Conservation (phyloP, 73 alveolate genomes). For the Paramecium octaurelia region DNA sequence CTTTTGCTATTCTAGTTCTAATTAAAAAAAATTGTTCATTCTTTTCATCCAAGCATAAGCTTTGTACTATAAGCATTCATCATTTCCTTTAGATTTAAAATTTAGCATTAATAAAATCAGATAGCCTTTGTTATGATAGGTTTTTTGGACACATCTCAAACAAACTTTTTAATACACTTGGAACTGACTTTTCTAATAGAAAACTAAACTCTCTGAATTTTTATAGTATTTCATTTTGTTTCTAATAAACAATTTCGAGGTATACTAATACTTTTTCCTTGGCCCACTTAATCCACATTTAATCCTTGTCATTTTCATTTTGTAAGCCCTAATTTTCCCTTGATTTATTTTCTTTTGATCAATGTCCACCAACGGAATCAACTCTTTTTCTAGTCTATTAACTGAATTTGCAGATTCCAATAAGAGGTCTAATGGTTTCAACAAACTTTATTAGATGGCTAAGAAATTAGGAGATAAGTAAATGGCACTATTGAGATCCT, state of each 20-base stretch:
- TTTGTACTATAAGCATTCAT: no score
- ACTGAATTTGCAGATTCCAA: slow-evolving; percentile 44
- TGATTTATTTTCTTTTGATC: not conserved
- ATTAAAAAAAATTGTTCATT: slow-evolving; percentile 54
- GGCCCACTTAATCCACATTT: slow-evolving; percentile 52
- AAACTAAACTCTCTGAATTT: slow-evolving; percentile 49
- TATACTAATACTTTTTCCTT: not conserved
- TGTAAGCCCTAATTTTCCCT: slow-evolving; percentile 36
- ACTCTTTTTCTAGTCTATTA: slow-evolving; percentile 42
- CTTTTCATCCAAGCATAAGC: slow-evolving; percentile 55
- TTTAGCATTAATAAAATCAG: slow-evolving; percentile 52
- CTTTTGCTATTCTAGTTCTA: slow-evolving; percentile 45
- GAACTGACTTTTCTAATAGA: slow-evolving; percentile 39
- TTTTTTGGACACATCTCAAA: slow-evolving; percentile 36
- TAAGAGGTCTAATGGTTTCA: slow-evolving; percentile 37
- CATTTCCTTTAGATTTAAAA: no score
- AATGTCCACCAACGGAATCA: slow-evolving; percentile 54
- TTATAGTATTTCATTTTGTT: slow-evolving; percentile 40
- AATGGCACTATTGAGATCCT: not conserved
- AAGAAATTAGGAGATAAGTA: slow-evolving; percentile 33
- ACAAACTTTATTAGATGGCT: slow-evolving; percentile 13
- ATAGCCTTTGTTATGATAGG: slow-evolving; percentile 13
- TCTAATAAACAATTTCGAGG: slow-evolving; percentile 32
- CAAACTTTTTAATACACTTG: not conserved
- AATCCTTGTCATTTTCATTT: slow-evolving; percentile 40